Evolutionary conservation across 495 filamentous ascomycete species (phyloP), one percentile per base, ranked within the genome.

Genomic region (Aspergillus taichungensis): DNA sequence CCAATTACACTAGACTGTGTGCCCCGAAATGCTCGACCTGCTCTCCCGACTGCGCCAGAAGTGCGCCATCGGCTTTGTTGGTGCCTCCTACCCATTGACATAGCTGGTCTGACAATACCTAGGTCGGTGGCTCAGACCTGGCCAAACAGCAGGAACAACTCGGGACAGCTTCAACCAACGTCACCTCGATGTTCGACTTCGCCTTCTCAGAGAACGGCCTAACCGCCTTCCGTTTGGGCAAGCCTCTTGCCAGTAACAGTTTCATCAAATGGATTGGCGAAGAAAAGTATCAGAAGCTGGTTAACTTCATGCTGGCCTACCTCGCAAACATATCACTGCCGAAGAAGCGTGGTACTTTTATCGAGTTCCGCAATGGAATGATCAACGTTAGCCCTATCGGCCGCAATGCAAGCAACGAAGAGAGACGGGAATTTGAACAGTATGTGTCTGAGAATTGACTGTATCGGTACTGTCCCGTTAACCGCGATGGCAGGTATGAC

Each of bases 351-450:
- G 92, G 92, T 52, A 98, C 92, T 29, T 98, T 98, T 61, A 68
- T 98, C 47, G 92, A 98, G 73, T 98, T 95, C 74, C 78, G 73
- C 47, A 94, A 91, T 60, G 92, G 92, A 62, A 97, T 97, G 92
- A 78, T 98, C 64, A 98, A 98, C 53, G 72, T 98, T 51, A 84
- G 78, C 32, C 92, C 92, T 34, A 77, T 97, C 54, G 92, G 92
- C n/a, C 76, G 92, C 42, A 95, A 95, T 53, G 92, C 92, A 13
- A 85, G 74, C 50, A 59, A 69, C n/a, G 62, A 80, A 54, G 91
- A 98, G 72, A 75, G 92, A 13, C 65, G 80, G 46, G 88, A 84
- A 37, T 98, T 81, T 55, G 69, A 92, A 60, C 67, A 65, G 54
- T 69, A 59, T 37, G 66, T 65, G 30, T 37, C 10, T 29, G 8